These are phyloP conservation scores for Blakeslea trispora DNA, from an alignment of 371 early-diverging fungal species.

Conservation along the genomic window DNA sequence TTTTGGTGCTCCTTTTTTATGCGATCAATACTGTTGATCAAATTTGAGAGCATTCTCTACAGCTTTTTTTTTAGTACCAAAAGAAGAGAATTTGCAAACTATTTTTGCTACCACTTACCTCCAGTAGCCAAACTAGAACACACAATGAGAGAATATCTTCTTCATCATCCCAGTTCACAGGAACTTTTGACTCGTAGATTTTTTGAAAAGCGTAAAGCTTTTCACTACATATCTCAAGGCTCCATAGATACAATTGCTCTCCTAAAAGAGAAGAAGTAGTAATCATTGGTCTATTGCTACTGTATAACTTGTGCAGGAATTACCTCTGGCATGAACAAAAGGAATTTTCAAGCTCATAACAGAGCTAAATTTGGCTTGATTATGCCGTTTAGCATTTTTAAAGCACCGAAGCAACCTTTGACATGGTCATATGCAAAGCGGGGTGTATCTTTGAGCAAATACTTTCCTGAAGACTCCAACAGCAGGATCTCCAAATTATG, in stretches of 20 bases:
- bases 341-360: not conserved
- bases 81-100: not conserved
- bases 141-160: not conserved
- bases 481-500: not conserved
- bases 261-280: not conserved
- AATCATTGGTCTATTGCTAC: not conserved
- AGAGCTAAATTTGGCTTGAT: not conserved
- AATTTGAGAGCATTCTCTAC: not conserved
- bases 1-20: not conserved
- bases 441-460: not conserved
- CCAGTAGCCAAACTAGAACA: not conserved
- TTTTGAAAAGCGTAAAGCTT: constrained; percentile 4
- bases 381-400: not conserved
- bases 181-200: not conserved
- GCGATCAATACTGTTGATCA: not conserved
- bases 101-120: not conserved
- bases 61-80: not conserved
- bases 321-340: not conserved
- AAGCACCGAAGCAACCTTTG: constrained; percentile 1
- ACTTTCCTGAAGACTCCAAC: not conserved
- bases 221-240: not conserved
- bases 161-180: not conserved
- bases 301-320: not conserved
- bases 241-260: not conserved
- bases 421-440: constrained; percentile 1